phyloP scores from a whole-genome alignment of 2,329 filamentous ascomycete species.

The Pezicula radicicola region DNA sequence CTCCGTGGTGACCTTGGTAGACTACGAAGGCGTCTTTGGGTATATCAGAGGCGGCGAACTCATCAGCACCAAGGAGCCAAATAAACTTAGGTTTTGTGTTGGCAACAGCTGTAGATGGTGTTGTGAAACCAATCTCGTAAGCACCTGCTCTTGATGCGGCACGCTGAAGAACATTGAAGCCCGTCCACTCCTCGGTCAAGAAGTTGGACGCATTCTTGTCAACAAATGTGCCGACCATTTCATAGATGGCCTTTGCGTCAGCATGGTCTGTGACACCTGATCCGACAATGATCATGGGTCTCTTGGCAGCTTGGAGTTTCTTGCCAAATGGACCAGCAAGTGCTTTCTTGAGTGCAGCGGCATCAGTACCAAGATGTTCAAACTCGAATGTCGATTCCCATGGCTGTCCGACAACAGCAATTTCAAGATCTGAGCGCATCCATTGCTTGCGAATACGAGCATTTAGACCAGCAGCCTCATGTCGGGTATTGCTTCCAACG shows the following conservation, averaged over 20 bases:
- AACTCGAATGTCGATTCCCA: constrained; percentile 97
- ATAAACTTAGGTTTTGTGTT: constrained; percentile 89
- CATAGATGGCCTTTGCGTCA: constrained; percentile 90
- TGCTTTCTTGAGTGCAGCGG: constrained; percentile 77
- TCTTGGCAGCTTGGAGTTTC: constrained; percentile 83
- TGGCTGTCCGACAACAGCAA: constrained; percentile 85
- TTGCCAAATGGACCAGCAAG: constrained; percentile 87
- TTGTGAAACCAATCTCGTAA: constrained; percentile 92
- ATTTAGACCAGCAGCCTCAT: constrained; percentile 93
- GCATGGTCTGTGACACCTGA: constrained; percentile 87
- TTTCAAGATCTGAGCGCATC: constrained; percentile 89
- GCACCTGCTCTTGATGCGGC: constrained; percentile 89
- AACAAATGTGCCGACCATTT: constrained; percentile 84
- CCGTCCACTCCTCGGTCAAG: constrained; percentile 88
- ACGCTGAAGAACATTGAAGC: constrained; percentile 94
- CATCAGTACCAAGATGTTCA: constrained; percentile 80
- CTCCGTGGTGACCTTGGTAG: constrained; percentile 98
- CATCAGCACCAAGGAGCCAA: constrained; percentile 95
- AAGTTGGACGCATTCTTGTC: constrained; percentile 93
- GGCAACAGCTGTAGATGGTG: constrained; percentile 77
- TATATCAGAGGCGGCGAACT: constrained; percentile 79
- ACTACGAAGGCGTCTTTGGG: constrained; percentile 95
- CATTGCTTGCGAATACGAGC: constrained; percentile 97
- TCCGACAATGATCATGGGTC: constrained; percentile 94
- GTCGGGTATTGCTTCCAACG: constrained; percentile 90